Percentiles rank a stretch among this genome's conserved stretches.
Conservation (phyloP, 2,329 filamentous ascomycete genomes). For the Penicillium sp. region DNA sequence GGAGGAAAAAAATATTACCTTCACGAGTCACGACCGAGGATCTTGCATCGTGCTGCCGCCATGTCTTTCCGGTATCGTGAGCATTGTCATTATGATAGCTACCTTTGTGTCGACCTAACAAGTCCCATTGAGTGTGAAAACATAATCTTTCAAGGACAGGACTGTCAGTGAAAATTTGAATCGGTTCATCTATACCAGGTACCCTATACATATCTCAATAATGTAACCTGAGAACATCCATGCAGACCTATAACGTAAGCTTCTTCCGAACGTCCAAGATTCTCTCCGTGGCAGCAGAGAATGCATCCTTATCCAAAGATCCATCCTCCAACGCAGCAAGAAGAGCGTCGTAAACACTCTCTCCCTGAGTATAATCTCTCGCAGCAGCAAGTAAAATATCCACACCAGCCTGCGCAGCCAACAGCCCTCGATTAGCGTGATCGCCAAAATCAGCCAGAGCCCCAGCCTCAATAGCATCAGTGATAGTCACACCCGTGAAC, state of each 20-base stretch:
- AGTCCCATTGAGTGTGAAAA: no score
- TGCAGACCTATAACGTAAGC: neutral
- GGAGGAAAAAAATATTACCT: no score
- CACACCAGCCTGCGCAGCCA: conserved; percentile 30
- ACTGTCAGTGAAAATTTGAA: no score
- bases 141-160: no score
- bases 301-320: conserved; percentile 9
- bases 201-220: no score
- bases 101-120: no score
- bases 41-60: no score
- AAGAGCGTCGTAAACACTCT: conserved; percentile 22
- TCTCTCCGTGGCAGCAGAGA: conserved; percentile 17
- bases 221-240: neutral
- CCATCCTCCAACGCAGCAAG: conserved; percentile 20
- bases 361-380: conserved; percentile 30
- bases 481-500: conserved; percentile 32
- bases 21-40: no score
- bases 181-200: no score
- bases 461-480: conserved; percentile 31
- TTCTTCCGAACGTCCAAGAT: conserved; percentile 18
- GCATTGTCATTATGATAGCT: no score
- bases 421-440: conserved; percentile 21
- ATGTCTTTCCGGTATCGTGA: no score
- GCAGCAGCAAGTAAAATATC: conserved; percentile 31
- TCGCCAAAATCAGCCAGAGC: conserved; percentile 24